Percentiles rank a stretch among this genome's conserved stretches.
Evolutionary conservation across 257 asterid genomes (phyloP).

Genomic region (Osmanthus fragrans): DNA sequence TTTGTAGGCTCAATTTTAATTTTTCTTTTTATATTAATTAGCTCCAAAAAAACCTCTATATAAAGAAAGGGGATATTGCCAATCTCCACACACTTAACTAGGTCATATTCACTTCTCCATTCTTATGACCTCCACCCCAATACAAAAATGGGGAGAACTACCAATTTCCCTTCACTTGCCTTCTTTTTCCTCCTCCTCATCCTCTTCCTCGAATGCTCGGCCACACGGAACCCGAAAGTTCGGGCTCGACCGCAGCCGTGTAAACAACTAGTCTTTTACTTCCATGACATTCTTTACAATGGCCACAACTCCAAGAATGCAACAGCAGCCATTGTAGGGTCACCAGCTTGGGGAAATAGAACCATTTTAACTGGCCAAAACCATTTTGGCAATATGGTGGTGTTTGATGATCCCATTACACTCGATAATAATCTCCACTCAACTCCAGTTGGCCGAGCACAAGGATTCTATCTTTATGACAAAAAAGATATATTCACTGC

Average conservation of each 20-base stretch:
- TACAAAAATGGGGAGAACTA: neutral
- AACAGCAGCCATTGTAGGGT: constrained; percentile 38
- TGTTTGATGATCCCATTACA: constrained; percentile 52
- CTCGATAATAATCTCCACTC: constrained; percentile 43
- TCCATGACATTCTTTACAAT: constrained; percentile 45
- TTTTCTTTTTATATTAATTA: neutral
- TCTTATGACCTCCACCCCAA: neutral
- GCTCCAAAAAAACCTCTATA: neutral
- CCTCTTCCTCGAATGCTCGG: neutral
- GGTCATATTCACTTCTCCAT: too few relatives aligned
- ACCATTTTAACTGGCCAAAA: constrained; percentile 31
- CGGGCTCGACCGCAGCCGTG: constrained; percentile 30
- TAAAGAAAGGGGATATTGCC: neutral
- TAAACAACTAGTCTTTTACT: constrained; percentile 32
- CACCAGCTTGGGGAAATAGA: constrained; percentile 40
- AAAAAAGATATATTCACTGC: constrained; percentile 34
- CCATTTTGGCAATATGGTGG: constrained; percentile 44
- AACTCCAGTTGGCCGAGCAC: constrained; percentile 46
- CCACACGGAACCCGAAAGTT: neutral
- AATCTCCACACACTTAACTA: too few relatives aligned
- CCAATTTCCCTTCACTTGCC: neutral
- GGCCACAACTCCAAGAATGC: constrained; percentile 42
- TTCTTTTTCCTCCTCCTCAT: constrained; percentile 13
- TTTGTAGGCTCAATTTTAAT: too few relatives aligned
- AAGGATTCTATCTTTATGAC: constrained; percentile 53